A percentile compares a stretch with the other conserved stretches of the same genome.
Conservation (phyloP, 768 basidiomycete genomes). For the Leccinum longicurvipes region DNA sequence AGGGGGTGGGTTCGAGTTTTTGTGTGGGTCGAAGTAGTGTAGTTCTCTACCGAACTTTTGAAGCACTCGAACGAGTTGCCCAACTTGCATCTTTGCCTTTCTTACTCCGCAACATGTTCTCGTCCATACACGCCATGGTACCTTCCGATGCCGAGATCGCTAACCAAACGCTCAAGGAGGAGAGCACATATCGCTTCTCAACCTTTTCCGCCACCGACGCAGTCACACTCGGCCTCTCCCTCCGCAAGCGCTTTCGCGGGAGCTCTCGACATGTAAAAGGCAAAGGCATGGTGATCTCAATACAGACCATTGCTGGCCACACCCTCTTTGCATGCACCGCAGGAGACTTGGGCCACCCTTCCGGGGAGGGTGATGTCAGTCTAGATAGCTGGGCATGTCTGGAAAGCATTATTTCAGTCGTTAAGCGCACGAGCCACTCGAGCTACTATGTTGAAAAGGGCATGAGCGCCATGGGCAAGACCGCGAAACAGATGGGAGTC, state of each 20-base stretch:
- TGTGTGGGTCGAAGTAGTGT: too few species aligned
- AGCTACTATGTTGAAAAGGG: conserved; percentile 86
- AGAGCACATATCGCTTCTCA: conserved; percentile 64
- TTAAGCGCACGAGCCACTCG: conserved; percentile 77
- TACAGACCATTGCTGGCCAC: conserved; percentile 77
- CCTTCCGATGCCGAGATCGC: conserved; percentile 74
- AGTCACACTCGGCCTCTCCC: conserved; percentile 72
- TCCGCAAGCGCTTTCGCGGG: conserved; percentile 80
- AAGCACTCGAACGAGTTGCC: too few species aligned
- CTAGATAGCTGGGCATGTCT: conserved; percentile 77
- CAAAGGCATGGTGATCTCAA: conserved; percentile 76
- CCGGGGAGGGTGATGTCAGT: conserved; percentile 71
- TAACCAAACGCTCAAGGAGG: conserved; percentile 66
- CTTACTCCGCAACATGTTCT: conserved; percentile 49
- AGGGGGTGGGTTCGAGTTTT: too few species aligned
- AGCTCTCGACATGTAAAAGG: conserved; percentile 69
- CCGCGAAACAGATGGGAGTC: conserved; percentile 66
- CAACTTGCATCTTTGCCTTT: background rate
- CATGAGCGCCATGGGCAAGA: conserved; percentile 80
- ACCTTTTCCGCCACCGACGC: conserved; percentile 77
- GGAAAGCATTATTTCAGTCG: conserved; percentile 78
- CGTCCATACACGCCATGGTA: conserved; percentile 55
- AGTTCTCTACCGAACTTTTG: too few species aligned
- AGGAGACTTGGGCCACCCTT: conserved; percentile 67
- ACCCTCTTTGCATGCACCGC: conserved; percentile 80